Evolutionary conservation across 2,329 filamentous ascomycete species (phyloP), one percentile per base, ranked within the genome.

Genomic region (Akanthomyces uredinophilus): DNA sequence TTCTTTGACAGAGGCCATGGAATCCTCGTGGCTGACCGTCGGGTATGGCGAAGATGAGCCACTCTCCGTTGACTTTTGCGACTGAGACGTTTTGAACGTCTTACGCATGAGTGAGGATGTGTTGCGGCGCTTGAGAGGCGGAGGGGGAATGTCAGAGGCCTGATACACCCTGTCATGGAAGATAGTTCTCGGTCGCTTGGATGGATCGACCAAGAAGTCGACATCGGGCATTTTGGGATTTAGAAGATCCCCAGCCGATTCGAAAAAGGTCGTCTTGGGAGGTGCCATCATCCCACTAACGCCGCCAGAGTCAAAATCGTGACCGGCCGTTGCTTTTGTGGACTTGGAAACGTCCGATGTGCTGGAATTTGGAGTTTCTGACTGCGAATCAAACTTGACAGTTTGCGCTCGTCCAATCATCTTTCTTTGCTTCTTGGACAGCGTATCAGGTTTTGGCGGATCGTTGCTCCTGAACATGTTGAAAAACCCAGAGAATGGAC

Each of bases 141-240:
- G 91, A 0, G 89, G 86, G 1, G 95, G 95, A 41, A 99, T 97
- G 70, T 99, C 95, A 49, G 89, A 84, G 0, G 95, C 93, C 69
- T 96, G 92, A 71, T 99, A 99, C 18, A 99, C 85, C 13, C 95
- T 88, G 73, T 99, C 95, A 73, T 99, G 95, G 75, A 98, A 98
- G 64, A 99, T 99, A 1, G 94, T 94, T 52, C 92, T 86, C 0
- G 92, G 87, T 18, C 95, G 88, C 56, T 86, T 88, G 1, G 87
- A 82, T 8, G 95, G 94, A 68, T 98, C 90, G 57, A 93, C 84
- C 43, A 99, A 80, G 74, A 92, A 99, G 50, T 92, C 88, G 3
- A 85, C 80, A 0, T 90, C 84, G 18, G 95, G 94, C 39, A 98
- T 77, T 53, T 92, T 94, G 5, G 95, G 95, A 72, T 94, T 96